A percentile compares a stretch with the other conserved stretches of the same genome.
phyloP scores from a whole-genome alignment of 495 filamentous ascomycete species.

The Podospora tetraspora region DNA sequence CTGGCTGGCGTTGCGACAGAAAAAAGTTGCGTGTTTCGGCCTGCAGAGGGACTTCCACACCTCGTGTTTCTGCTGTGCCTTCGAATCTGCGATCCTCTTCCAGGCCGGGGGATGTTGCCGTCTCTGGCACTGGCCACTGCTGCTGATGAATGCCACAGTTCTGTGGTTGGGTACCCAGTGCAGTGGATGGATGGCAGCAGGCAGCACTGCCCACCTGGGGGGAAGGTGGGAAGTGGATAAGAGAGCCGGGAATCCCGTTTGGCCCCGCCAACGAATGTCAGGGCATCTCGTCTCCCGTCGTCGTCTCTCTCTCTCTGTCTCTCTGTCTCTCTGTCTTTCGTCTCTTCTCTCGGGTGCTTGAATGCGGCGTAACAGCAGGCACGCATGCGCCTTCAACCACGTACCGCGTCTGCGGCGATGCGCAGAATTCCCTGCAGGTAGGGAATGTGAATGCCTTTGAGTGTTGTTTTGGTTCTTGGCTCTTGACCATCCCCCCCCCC shows the following conservation, averaged over 20 bases:
- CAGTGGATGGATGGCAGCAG: background rate
- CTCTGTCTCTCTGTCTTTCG: background rate
- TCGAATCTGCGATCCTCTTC: conserved; percentile 2
- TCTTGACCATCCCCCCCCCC: too few species aligned
- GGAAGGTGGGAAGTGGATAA: conserved; percentile 10
- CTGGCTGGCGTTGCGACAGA: conserved; percentile 13
- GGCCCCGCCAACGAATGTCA: background rate
- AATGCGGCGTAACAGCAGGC: conserved; percentile 20
- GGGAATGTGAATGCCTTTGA: background rate
- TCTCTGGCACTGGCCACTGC: conserved; percentile 15
- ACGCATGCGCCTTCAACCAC: conserved; percentile 12
- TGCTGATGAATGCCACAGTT: conserved; percentile 1
- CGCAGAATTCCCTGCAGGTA: background rate
- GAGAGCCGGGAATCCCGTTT: background rate
- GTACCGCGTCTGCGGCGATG: background rate
- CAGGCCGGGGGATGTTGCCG: conserved; percentile 1
- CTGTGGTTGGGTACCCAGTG: conserved; percentile 12
- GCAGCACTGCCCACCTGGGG: background rate
- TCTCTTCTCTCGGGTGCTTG: conserved; percentile 8
- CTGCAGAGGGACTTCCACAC: conserved; percentile 7
- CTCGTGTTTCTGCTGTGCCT: conserved; percentile 13
- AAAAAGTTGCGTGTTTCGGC: conserved; percentile 19
- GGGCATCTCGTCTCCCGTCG: background rate
- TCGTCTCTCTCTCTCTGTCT: background rate
- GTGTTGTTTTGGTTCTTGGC: background rate